These are phyloP conservation scores for Hordeum marinum DNA, from an alignment of 176 grass and related monocot species.

Conservation along the genomic window DNA sequence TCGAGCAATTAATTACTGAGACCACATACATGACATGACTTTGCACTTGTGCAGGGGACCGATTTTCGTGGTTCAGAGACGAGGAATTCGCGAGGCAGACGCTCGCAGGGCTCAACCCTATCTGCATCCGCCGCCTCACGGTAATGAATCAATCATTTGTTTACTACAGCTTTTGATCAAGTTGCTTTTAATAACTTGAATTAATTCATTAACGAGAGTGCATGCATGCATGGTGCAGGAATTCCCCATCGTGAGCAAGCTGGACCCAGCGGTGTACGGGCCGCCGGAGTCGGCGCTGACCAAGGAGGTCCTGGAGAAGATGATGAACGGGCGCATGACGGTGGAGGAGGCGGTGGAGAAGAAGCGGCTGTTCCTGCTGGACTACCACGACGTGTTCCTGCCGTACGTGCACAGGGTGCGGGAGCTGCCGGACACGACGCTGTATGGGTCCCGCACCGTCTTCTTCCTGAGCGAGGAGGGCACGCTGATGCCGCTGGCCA, in stretches of 20 bases:
- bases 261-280: slow-evolving; percentile 71
- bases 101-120: slow-evolving; percentile 68
- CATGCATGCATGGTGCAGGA: slow-evolving; percentile 34
- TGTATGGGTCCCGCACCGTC: slow-evolving; percentile 68
- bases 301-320: slow-evolving; percentile 49
- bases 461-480: slow-evolving; percentile 50
- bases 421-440: slow-evolving; percentile 34
- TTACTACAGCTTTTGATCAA: too few relatives aligned
- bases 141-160: neutral
- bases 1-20: neutral
- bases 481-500: slow-evolving; percentile 59
- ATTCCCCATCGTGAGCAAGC: slow-evolving; percentile 76
- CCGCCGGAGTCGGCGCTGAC: slow-evolving; percentile 58
- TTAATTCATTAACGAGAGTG: neutral
- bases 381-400: slow-evolving; percentile 85
- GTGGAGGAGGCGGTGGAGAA: slow-evolving; percentile 49
- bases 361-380: slow-evolving; percentile 64
- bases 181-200: too few relatives aligned
- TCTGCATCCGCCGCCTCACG: slow-evolving; percentile 59
- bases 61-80: slow-evolving; percentile 75
- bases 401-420: slow-evolving; percentile 70
- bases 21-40: neutral
- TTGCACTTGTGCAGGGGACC: slow-evolving; percentile 48
- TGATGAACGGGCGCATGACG: slow-evolving; percentile 49
- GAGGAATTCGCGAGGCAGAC: slow-evolving; percentile 81